phyloP scores from a whole-genome alignment of 1,284 basidiomycete species.

The Cutaneotrichosporon cavernicola region DNA sequence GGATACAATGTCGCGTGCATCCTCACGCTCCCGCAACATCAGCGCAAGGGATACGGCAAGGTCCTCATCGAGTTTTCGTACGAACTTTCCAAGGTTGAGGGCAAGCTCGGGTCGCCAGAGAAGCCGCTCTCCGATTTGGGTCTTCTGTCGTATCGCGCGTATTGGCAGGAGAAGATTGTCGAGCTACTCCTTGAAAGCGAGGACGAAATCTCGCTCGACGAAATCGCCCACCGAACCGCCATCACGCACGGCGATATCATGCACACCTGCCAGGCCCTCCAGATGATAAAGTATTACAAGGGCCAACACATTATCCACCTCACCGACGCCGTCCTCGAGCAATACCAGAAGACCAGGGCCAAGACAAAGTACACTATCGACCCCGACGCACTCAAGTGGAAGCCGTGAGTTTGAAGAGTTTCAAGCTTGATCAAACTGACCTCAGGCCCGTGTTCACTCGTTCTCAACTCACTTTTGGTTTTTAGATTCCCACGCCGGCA shows the following conservation, averaged over 20 bases:
- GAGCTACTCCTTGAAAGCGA: slow-evolving; percentile 74
- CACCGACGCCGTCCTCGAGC: slow-evolving; percentile 85
- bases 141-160: slow-evolving; percentile 87
- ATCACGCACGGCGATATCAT: slow-evolving; percentile 96
- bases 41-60: slow-evolving; percentile 92
- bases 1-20: slow-evolving; percentile 99
- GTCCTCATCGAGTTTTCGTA: slow-evolving; percentile 98
- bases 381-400: slow-evolving; percentile 79
- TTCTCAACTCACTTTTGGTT: slow-evolving; percentile 85
- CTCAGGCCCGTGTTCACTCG: slow-evolving; percentile 73
- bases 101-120: slow-evolving; percentile 93
- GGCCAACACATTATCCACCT: slow-evolving; percentile 92
- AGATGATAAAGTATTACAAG: slow-evolving; percentile 95
- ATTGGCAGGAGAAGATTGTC: slow-evolving; percentile 97
- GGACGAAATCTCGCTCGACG: slow-evolving; percentile 85
- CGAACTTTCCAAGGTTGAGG: slow-evolving; percentile 94
- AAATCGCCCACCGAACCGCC: slow-evolving; percentile 94
- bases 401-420: slow-evolving; percentile 59
- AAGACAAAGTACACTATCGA: slow-evolving; percentile 81
- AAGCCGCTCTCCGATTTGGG: slow-evolving; percentile 96
- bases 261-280: slow-evolving; percentile 95
- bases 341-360: slow-evolving; percentile 77
- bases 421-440: background rate
- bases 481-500: slow-evolving; percentile 52
- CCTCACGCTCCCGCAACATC: slow-evolving; percentile 94